Evolutionary conservation across 805 yeast species (phyloP).

Genomic region (Starmerella gropengiesseri): DNA sequence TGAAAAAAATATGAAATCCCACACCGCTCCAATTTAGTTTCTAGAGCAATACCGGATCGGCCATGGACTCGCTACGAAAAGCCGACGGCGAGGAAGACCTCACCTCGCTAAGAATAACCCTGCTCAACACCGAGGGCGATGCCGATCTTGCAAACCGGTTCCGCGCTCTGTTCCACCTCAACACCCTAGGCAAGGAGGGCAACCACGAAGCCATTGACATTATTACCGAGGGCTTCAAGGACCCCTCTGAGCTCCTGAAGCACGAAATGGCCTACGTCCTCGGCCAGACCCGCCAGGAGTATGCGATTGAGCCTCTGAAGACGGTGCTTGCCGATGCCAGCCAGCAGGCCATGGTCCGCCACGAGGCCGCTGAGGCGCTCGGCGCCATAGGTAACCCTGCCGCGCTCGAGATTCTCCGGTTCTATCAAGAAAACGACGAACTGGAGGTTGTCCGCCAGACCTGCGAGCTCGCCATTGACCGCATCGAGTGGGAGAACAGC

Average conservation of each 20-base stretch:
- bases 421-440: slow-evolving; percentile 63
- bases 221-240: slow-evolving; percentile 73
- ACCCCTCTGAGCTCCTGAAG: slow-evolving; percentile 78
- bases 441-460: slow-evolving; percentile 86
- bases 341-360: slow-evolving; percentile 90
- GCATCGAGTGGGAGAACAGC: slow-evolving; percentile 86
- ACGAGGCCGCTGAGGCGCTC: slow-evolving; percentile 97
- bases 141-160: slow-evolving; percentile 75
- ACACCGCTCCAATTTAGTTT: not conserved
- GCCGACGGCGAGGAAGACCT: slow-evolving; percentile 24
- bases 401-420: slow-evolving; percentile 53
- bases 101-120: slow-evolving; percentile 21
- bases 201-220: slow-evolving; percentile 57
- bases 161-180: slow-evolving; percentile 86
- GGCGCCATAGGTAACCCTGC: slow-evolving; percentile 86
- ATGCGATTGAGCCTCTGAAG: slow-evolving; percentile 67
- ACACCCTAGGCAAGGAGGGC: slow-evolving; percentile 72
- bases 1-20: too few species aligned
- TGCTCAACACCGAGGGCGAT: slow-evolving; percentile 39
- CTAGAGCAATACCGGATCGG: not conserved
- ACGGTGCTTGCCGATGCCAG: slow-evolving; percentile 50
- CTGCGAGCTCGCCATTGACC: slow-evolving; percentile 90
- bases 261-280: slow-evolving; percentile 96
- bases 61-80: slow-evolving; percentile 26
- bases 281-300: slow-evolving; percentile 83